These are phyloP conservation scores for Euphorbia schlechtendalii DNA, from an alignment of 441 rosid species.

Conservation along the genomic window DNA sequence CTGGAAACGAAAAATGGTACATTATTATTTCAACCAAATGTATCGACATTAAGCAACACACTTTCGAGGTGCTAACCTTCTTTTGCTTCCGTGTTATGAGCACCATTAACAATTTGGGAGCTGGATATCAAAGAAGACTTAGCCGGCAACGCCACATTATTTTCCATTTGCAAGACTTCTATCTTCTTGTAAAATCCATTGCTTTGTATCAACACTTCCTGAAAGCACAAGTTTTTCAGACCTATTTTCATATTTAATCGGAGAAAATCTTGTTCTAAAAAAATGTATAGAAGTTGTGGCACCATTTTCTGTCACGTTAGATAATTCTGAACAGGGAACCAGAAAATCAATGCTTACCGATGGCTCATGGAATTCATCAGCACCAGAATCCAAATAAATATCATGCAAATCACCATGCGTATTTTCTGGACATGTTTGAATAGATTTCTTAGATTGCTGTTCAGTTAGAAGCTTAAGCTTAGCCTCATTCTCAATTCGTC, in stretches of 20 bases:
- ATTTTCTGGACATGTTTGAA: constrained; percentile 29
- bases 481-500: constrained; percentile 85
- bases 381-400: constrained; percentile 25
- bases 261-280: not conserved
- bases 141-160: constrained; percentile 18
- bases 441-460: constrained; percentile 53
- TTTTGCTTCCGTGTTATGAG: constrained; percentile 22
- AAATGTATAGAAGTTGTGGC: not conserved
- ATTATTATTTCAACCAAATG: constrained; percentile 1
- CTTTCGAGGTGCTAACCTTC: constrained; percentile 32
- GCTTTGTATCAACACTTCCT: constrained; percentile 25
- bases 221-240: constrained; percentile 21
- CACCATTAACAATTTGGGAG: constrained; percentile 13
- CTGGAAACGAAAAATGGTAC: constrained; percentile 29
- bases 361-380: constrained; percentile 26
- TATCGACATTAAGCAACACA: constrained; percentile 9
- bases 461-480: constrained; percentile 81
- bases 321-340: not conserved
- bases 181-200: constrained; percentile 27
- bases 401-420: constrained; percentile 28
- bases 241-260: constrained; percentile 4
- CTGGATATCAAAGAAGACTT: constrained; percentile 6
- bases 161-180: constrained; percentile 23
- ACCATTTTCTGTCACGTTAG: constrained; percentile 7
- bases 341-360: constrained; percentile 29